A percentile compares a stretch with the other conserved stretches of the same genome.
Evolutionary conservation across 257 asterid genomes (phyloP).

Genomic region (Rauvolfia tetraphylla): DNA sequence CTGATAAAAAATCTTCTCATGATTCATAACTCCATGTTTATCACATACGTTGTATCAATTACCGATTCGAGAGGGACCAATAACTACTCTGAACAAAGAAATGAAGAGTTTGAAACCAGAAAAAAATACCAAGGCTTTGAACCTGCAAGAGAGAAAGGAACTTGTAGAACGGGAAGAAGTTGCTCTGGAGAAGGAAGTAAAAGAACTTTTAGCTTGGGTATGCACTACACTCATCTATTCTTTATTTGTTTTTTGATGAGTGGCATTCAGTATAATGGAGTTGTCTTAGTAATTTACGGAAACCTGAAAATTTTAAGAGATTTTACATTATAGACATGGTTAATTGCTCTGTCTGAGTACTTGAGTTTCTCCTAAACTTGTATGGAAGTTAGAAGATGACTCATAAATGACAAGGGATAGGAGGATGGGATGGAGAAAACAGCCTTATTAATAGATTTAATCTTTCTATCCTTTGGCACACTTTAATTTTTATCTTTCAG

Average conservation of each 20-base stretch:
- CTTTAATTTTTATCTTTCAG: background rate
- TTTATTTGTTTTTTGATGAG: background rate
- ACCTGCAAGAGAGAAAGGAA: conserved; percentile 3
- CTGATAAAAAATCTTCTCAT: background rate
- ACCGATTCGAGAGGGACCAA: background rate
- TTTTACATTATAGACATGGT: background rate
- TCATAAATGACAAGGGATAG: background rate
- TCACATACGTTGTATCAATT: background rate
- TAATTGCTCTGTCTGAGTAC: background rate
- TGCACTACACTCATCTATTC: background rate
- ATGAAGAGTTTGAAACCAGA: conserved; percentile 6
- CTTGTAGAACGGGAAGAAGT: conserved; percentile 2
- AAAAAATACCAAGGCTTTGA: background rate
- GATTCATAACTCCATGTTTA: background rate
- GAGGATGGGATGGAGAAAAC: too few species aligned
- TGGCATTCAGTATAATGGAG: background rate
- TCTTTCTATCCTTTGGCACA: background rate
- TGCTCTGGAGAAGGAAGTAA: conserved; percentile 18
- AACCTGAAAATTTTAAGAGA: background rate
- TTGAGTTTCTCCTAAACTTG: background rate
- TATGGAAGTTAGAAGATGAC: background rate
- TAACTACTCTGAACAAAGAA: background rate
- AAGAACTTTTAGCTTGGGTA: conserved; percentile 21
- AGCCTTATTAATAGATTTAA: background rate
- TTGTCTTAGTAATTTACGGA: background rate